Evolutionary conservation across 495 filamentous ascomycete genomes (phyloP), one percentile per base, ranked within the genome.

Genomic region (Podospora pseudopauciseta): DNA sequence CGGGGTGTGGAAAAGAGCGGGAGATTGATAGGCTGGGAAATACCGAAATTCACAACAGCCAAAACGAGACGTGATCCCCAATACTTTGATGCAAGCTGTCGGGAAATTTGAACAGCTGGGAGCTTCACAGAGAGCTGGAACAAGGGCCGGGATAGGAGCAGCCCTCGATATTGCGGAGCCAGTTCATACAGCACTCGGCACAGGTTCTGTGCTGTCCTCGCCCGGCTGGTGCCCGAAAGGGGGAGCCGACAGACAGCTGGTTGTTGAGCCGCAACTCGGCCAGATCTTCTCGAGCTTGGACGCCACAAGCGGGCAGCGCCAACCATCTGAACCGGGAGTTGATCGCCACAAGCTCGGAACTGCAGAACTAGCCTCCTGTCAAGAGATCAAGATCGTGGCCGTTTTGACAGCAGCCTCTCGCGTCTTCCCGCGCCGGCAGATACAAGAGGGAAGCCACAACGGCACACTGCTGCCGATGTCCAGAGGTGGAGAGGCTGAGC

Each of bases 81-180:
- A 78, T 77, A 78, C 73, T 77, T 58, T 27, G 16, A 72, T 78
- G 76, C 75, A 76, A 68, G 72, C 49, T 65, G 20, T 78, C 76
- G 76, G 76, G 65, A 39, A 5, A 64, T 66, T 64, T 44, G 67
- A 61, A 62, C 9, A 49, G 39, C 39, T 49, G 39, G 9, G 39
- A 49, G 39, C 1, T 39, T 39, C 32, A 11, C 32, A 5, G 11
- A 39, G 39, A 49, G 39, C 9, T 49, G 39, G 9, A 2, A 18
- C 39, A 49, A 49, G 39, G 39, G 39, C 34, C 34, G 32, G 32
- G 32, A 39, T 3, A 11, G 32, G 32, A 39, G 32, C 32, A 39
- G 32, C 11, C 1, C 32, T 39, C 5, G 11, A 39, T 39, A 39
- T 39, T 39, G 4, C 32, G 11, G 32, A 39, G 39, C 39, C 13